A percentile compares a stretch with the other conserved stretches of the same genome.
These are phyloP conservation scores for Solanum virginianum DNA, from an alignment of 257 asterid species.

Conservation along the genomic window DNA sequence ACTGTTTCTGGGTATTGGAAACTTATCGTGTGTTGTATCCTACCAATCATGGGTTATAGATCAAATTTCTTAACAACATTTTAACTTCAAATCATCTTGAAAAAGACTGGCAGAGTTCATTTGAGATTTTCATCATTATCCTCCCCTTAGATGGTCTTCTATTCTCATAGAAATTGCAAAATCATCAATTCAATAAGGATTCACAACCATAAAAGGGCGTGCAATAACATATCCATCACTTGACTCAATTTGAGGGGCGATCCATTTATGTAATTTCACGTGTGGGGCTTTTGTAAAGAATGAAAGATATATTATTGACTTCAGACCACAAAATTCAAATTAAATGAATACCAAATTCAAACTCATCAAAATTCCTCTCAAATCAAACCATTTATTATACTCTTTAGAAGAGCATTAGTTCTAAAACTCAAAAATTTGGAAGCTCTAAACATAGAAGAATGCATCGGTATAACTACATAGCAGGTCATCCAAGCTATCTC, in stretches of 20 bases:
- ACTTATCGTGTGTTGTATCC: background rate
- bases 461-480: background rate
- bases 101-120: background rate
- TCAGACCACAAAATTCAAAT: background rate
- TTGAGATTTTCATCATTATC: background rate
- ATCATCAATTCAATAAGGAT: background rate
- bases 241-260: too few species aligned
- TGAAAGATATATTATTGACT: background rate
- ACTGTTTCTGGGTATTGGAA: background rate
- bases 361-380: background rate
- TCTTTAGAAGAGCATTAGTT: background rate
- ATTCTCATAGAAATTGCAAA: background rate
- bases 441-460: background rate
- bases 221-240: background rate
- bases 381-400: background rate
- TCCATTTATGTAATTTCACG: too few species aligned
- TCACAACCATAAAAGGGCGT: background rate
- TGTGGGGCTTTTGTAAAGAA: background rate
- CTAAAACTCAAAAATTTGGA: background rate
- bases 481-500: background rate
- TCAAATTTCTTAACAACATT: background rate
- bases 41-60: background rate
- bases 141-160: background rate
- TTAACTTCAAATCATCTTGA: background rate
- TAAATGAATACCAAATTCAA: background rate